phyloP scores from a whole-genome alignment of 352 stramenopile genomes.

The Elongisporangium anandrum region DNA sequence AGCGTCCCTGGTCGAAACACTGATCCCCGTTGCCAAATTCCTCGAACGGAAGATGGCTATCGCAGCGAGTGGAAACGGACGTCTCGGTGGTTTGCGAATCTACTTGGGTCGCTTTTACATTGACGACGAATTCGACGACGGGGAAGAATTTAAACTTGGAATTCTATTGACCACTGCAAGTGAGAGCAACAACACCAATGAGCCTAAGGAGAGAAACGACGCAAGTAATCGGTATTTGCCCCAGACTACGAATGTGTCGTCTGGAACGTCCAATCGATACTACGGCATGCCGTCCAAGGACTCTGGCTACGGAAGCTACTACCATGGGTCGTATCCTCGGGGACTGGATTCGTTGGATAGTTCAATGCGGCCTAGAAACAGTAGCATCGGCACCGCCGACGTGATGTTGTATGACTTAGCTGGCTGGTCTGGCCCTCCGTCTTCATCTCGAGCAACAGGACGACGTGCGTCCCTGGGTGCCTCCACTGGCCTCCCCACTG shows the following conservation, averaged over 20 bases:
- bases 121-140: conserved; percentile 51
- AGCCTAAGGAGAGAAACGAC: conserved; percentile 7
- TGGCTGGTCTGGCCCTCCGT: conserved; percentile 9
- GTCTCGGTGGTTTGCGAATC: conserved; percentile 63
- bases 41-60: conserved; percentile 51
- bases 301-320: conserved; percentile 23
- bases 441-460: background rate
- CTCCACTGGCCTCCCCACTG: background rate
- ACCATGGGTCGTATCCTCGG: conserved; percentile 13
- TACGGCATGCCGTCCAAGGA: conserved; percentile 16
- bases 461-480: background rate
- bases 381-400: conserved; percentile 22
- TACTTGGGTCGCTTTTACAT: conserved; percentile 76
- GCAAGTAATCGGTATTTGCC: background rate
- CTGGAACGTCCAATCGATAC: background rate
- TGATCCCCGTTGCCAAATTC: conserved; percentile 60
- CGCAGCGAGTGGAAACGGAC: conserved; percentile 28
- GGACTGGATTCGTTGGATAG: conserved; percentile 25
- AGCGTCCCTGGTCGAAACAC: conserved; percentile 41
- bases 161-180: conserved; percentile 54
- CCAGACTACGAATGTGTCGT: background rate
- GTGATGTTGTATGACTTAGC: conserved; percentile 31
- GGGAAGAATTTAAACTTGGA: conserved; percentile 76
- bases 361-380: conserved; percentile 11
- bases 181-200: conserved; percentile 18